Percentiles rank a stretch among this genome's conserved stretches.
phyloP scores from a whole-genome alignment of 169 alveolate genomes.

The Plasmodium gonderi region DNA sequence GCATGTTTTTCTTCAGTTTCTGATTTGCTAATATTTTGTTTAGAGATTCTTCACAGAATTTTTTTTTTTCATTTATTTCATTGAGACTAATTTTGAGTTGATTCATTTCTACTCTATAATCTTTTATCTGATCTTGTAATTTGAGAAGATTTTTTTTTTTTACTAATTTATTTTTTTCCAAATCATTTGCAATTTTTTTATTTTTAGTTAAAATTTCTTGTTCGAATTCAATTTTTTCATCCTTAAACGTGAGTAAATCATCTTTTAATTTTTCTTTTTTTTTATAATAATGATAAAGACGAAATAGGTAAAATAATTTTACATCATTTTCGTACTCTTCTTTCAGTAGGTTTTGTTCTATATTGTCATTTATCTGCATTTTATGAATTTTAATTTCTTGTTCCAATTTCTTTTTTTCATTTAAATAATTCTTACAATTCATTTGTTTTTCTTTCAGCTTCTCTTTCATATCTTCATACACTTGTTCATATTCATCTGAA shows the following conservation, averaged over 20 bases:
- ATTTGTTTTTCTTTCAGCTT: conserved; percentile 60
- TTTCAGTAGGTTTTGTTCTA: conserved; percentile 50
- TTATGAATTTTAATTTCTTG: conserved; percentile 67
- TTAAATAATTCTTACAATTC: conserved; percentile 29
- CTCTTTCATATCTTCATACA: conserved; percentile 68
- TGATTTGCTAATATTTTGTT: conserved; percentile 11
- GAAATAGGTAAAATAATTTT: conserved; percentile 10
- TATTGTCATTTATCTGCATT: conserved; percentile 37
- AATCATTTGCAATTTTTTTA: conserved; percentile 17
- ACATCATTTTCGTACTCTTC: conserved; percentile 37
- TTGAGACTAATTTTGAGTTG: conserved; percentile 4
- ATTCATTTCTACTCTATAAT: not conserved
- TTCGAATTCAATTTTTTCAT: conserved; percentile 44
- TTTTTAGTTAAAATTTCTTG: conserved; percentile 29
- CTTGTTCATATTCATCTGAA: conserved; percentile 80
- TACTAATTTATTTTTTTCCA: conserved; percentile 33
- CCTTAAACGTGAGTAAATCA: not conserved
- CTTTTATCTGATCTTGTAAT: conserved; percentile 25
- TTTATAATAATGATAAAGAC: conserved; percentile 29
- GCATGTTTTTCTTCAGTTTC: conserved; percentile 19
- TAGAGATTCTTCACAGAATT: not conserved
- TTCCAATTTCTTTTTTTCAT: conserved; percentile 55
- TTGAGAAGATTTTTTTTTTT: conserved; percentile 29
- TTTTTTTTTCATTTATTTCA: conserved; percentile 36
- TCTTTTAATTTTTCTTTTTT: conserved; percentile 48